Evolutionary conservation across 441 rosid species (phyloP), one percentile per base, ranked within the genome.

Genomic region (Populus tomentosa): DNA sequence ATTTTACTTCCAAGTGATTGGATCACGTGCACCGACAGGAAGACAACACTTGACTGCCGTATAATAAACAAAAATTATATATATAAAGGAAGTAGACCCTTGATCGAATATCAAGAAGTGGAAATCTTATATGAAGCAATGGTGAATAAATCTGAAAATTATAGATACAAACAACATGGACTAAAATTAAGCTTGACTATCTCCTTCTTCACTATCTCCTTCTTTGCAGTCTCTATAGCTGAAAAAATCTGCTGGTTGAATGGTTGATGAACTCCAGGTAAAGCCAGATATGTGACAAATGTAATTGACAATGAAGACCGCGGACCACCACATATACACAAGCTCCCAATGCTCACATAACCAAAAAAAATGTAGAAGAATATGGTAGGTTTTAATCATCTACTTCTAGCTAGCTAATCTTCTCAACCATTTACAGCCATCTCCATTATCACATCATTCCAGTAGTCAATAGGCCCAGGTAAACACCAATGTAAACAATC

Each of bases 401-500:
- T 20, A 53, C 20, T 24, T 24, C 46, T 10, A 20, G 6, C 46
- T 10, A 20, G 6, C 73, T 10, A n/a, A 66, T 26, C 67, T 2
- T 65, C 62, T 86, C 85, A 86, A 35, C 90, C 84, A 72, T 87
- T 87, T 33, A 86, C 84, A 20, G 86, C 82, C 82, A 88, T 85
- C 82, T 95, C 93, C 92, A 95, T 86, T 33, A 95, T 92, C 82
- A 95, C 87, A 77, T 91, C 97, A 82, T 92, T 95, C 93, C 90
- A 88, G 61, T 82, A 79, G 83, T 95, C 99, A 0, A 95, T 83
- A 11, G 99, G 97, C 69, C 98, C 99, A 3, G 99, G 99, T 80
- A 95, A 83, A 86, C 99, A 95, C 99, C 99, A 95, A 81, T 92
- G 99, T 78, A 95, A 73, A 75, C 98, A 96, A 74, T 96, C 99